Base-by-base conservation (phyloP, 169 alveolate genomes). In the Plasmodium gaboni region DNA sequence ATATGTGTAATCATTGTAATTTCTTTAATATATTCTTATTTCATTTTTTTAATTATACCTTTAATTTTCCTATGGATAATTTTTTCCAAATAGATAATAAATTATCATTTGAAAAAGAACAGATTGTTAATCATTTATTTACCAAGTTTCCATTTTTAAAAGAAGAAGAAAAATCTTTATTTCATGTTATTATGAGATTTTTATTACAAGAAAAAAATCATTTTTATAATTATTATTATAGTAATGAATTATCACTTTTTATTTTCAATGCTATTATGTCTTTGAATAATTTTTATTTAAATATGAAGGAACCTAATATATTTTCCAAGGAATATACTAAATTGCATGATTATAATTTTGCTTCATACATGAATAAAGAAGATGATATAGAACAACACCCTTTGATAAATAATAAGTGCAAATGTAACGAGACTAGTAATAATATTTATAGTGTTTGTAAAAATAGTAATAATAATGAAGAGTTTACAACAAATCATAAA, bases 41-140 rank as follows among this genome's bases (percentile, higher is more conserved):
- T 13, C 92, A 86, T 32, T 86, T 86, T 59, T 48, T 86, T 46
- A 86, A 86, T 86, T 86, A 86, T 67, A 48, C 65, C 28, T 86
- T 71, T 86, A 61, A 86, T 46, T 86, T 86, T n/a, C 92, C 92
- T 1, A 4, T 86, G 57, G 92, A 86, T 61, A 86, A 86, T 24
- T 86, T 86, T 53, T 86, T 86, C 38, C 60, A 86, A 42, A 24
- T 83, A 53, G 73, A 83, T 53, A 83, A 83, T 57, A 26, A 32
- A 55, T 28, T 83, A 57, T 19, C 73, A 10, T 32, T 19, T 7
- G 38, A 83, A 26, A 83, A 42, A 24, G 63, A 68, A n/a, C 19
- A 32, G 13, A 1, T 83, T 22, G 59, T 63, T 5, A 15, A 13
- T 13, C 13, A 53, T 7, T 17, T 83, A 48, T 83, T 83, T 83